These are phyloP conservation scores for Venturiaceae sp. DNA, from an alignment of 2,329 filamentous ascomycete species.

Conservation along the genomic window DNA sequence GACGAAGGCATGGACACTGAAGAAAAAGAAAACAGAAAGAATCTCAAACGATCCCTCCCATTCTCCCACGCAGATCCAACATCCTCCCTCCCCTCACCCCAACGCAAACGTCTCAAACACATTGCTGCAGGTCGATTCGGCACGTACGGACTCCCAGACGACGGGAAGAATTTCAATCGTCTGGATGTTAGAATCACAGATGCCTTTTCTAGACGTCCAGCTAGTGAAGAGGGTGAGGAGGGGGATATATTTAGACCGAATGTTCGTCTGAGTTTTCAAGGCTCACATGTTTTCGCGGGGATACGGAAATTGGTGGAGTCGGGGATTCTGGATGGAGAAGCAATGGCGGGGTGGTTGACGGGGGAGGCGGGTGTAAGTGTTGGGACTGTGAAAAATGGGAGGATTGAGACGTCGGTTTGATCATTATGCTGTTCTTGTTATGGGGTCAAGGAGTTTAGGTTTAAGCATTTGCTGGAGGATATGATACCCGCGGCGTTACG, in stretches of 20 bases:
- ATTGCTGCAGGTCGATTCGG: slow-evolving; percentile 65
- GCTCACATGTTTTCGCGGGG: slow-evolving; percentile 71
- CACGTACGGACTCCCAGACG: slow-evolving; percentile 27
- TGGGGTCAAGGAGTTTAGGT: no score
- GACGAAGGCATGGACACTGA: neutral
- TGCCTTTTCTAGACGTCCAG: slow-evolving; percentile 19
- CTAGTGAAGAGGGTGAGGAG: slow-evolving; percentile 10
- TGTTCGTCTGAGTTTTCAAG: slow-evolving; percentile 60
- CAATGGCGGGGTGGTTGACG: slow-evolving; percentile 86
- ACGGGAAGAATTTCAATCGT: slow-evolving; percentile 31
- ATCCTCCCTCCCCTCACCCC: slow-evolving; percentile 10
- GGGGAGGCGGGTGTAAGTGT: slow-evolving; percentile 74
- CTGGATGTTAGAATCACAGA: slow-evolving; percentile 42
- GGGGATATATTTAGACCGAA: slow-evolving; percentile 42
- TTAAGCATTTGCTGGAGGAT: no score
- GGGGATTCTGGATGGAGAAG: slow-evolving; percentile 64
- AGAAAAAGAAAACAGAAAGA: slow-evolving; percentile 2
- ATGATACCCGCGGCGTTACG: no score
- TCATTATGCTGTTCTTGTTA: no score
- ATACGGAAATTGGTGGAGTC: slow-evolving; percentile 68
- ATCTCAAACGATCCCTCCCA: neutral
- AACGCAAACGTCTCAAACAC: slow-evolving; percentile 48
- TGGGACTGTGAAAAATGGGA: slow-evolving; percentile 57
- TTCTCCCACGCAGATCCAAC: slow-evolving; percentile 57
- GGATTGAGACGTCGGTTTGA: slow-evolving; percentile 42